Percentiles rank a stretch among this genome's conserved stretches.
These are phyloP conservation scores for Termitomyces bulborhizus DNA, from an alignment of 768 basidiomycete species.

Conservation along the genomic window DNA sequence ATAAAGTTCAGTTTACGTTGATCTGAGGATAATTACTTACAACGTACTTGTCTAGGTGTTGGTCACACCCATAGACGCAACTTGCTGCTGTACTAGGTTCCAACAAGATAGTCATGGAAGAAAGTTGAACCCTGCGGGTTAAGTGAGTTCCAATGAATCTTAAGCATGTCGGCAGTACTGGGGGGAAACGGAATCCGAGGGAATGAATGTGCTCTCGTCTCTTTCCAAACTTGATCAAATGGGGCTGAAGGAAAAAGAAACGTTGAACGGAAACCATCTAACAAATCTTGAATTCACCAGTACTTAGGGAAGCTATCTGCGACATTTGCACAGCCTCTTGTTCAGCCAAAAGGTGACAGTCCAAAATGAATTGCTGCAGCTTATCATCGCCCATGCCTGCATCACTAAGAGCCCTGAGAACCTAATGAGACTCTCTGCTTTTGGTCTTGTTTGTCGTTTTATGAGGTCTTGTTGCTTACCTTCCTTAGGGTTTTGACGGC, in stretches of 20 bases:
- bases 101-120: constrained; percentile 2
- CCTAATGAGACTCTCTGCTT: not conserved
- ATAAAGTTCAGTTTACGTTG: no score
- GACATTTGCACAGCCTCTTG: not conserved
- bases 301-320: not conserved
- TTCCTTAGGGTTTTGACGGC: not conserved
- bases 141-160: constrained; percentile 16
- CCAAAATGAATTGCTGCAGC: not conserved
- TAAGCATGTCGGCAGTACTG: constrained; percentile 5
- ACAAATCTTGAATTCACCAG: not conserved
- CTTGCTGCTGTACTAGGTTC: no score
- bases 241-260: not conserved
- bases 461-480: not conserved
- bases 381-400: not conserved
- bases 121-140: constrained; percentile 10
- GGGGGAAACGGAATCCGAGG: not conserved
- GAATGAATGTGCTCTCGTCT: not conserved
- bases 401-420: not conserved
- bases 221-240: not conserved
- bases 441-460: not conserved
- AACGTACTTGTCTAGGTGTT: no score
- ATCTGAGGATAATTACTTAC: no score
- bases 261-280: not conserved
- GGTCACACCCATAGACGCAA: no score
- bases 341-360: not conserved